phyloP scores from a whole-genome alignment of 345 rosid species.

The Cardamine resedifolia region DNA sequence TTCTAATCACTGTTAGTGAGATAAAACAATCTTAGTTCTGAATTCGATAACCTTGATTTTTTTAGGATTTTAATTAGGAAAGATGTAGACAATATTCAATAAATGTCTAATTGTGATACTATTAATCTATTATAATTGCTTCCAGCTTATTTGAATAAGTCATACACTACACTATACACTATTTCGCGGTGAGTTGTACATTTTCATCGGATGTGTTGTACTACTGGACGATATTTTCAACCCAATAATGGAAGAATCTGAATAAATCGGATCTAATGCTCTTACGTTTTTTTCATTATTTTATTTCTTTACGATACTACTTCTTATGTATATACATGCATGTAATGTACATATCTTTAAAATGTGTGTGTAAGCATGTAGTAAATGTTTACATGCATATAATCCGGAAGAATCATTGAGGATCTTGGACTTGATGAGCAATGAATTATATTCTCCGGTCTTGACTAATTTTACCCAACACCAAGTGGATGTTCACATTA shows the following conservation, averaged over 20 bases:
- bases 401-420: slow-evolving; percentile 31
- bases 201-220: slow-evolving; percentile 10
- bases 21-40: slow-evolving; percentile 28
- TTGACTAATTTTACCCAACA: slow-evolving; percentile 35
- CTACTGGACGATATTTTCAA: slow-evolving; percentile 19
- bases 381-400: slow-evolving; percentile 24
- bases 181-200: background rate
- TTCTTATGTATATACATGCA: background rate
- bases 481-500: slow-evolving; percentile 43
- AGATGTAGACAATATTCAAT: background rate
- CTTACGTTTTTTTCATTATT: background rate
- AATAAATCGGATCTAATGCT: slow-evolving; percentile 2
- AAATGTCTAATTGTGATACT: background rate
- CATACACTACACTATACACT: background rate
- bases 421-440: slow-evolving; percentile 36
- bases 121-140: background rate
- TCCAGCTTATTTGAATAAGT: slow-evolving; percentile 11
- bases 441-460: slow-evolving; percentile 37
- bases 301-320: background rate
- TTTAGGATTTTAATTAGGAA: background rate
- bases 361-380: background rate
- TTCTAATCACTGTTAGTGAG: slow-evolving; percentile 17
- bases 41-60: slow-evolving; percentile 16
- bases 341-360: background rate
- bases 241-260: slow-evolving; percentile 13